Percentiles rank a stretch among this genome's conserved stretches.
Evolutionary conservation across 1,284 basidiomycete species (phyloP).

Genomic region (Wolfiporia cocos): DNA sequence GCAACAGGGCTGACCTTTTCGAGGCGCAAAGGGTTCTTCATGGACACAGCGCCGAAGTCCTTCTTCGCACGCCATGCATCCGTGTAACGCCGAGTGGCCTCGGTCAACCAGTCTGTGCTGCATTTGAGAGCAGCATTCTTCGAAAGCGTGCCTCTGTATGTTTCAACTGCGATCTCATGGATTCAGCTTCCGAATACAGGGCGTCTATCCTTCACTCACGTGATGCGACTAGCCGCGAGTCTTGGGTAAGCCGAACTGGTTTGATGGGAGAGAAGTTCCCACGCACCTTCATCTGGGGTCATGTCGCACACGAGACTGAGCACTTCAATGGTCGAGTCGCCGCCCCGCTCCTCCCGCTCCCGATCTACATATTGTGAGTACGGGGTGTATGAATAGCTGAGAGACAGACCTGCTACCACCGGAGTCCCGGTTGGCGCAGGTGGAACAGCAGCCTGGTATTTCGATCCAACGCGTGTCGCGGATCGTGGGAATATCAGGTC

Average conservation of each 20-base stretch:
- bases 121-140: conserved; percentile 41
- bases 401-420: no score
- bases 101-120: conserved; percentile 75
- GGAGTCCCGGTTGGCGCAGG: conserved; percentile 41
- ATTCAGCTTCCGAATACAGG: no score
- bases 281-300: conserved; percentile 57
- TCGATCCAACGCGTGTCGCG: conserved; percentile 81
- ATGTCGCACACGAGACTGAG: conserved; percentile 58
- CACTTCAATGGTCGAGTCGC: conserved; percentile 69
- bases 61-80: conserved; percentile 50
- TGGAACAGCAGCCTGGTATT: conserved; percentile 73
- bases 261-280: conserved; percentile 5
- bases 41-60: conserved; percentile 52
- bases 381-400: background rate
- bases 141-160: conserved; percentile 47
- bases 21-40: conserved; percentile 47
- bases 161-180: conserved; percentile 52
- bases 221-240: no score
- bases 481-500: conserved; percentile 93
- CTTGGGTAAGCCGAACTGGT: conserved; percentile 4
- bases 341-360: conserved; percentile 57
- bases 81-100: conserved; percentile 62
- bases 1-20: conserved; percentile 47
- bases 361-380: no score
- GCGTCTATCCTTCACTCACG: no score